Evolutionary conservation across 1,139 yeast species (phyloP).

Genomic region (Yamadazyma trypodendri): DNA sequence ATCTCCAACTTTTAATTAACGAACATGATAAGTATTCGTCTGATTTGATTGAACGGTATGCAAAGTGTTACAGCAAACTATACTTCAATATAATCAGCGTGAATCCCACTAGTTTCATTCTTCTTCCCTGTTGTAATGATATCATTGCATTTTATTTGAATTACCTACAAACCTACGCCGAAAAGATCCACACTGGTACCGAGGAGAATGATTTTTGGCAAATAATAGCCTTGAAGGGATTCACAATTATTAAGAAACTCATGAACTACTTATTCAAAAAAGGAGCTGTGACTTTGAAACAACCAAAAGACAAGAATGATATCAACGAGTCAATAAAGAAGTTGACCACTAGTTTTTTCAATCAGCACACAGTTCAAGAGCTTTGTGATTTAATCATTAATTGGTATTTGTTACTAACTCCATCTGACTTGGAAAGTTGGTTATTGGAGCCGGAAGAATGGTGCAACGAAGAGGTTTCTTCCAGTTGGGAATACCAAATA

Average conservation of each 20-base stretch:
- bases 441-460: slow-evolving; percentile 86
- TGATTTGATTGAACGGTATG: slow-evolving; percentile 66
- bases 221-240: slow-evolving; percentile 66
- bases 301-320: slow-evolving; percentile 60
- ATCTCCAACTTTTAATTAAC: slow-evolving; percentile 55
- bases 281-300: slow-evolving; percentile 67
- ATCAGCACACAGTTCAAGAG: slow-evolving; percentile 51
- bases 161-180: slow-evolving; percentile 62
- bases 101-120: slow-evolving; percentile 71
- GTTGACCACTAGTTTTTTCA: slow-evolving; percentile 56
- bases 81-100: slow-evolving; percentile 54
- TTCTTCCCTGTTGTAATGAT: slow-evolving; percentile 62
- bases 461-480: slow-evolving; percentile 75
- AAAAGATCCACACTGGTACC: slow-evolving; percentile 48
- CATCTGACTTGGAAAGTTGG: slow-evolving; percentile 82
- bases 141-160: slow-evolving; percentile 59
- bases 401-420: slow-evolving; percentile 71
- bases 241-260: slow-evolving; percentile 63
- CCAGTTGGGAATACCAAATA: slow-evolving; percentile 81
- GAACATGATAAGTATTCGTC: slow-evolving; percentile 54
- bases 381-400: slow-evolving; percentile 66
- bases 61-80: slow-evolving; percentile 74
- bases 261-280: slow-evolving; percentile 62
- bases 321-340: slow-evolving; percentile 55
- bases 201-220: slow-evolving; percentile 74